phyloP scores from a whole-genome alignment of 768 basidiomycete genomes.

The Kwoniella heveanensis region DNA sequence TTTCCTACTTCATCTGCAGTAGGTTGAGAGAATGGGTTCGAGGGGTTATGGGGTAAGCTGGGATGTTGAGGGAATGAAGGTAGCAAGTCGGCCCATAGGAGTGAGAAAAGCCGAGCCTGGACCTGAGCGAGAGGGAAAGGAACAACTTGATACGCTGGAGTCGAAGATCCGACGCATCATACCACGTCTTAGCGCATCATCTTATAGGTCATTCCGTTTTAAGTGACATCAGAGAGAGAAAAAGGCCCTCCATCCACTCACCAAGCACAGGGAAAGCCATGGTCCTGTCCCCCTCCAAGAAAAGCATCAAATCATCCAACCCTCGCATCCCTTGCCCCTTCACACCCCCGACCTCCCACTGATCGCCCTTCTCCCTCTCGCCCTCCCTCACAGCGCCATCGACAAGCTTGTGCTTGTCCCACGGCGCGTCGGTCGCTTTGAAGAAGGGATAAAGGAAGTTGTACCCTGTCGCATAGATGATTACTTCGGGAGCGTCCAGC shows the following conservation, averaged over 20 bases:
- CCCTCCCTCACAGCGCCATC: conserved; percentile 24
- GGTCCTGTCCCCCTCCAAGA: conserved; percentile 53
- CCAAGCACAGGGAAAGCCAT: conserved; percentile 54
- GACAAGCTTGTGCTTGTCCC: conserved; percentile 29
- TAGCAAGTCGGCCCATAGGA: conserved; percentile 50
- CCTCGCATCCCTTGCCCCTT: conserved; percentile 49
- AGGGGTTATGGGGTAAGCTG: conserved; percentile 34
- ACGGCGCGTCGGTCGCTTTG: conserved; percentile 48
- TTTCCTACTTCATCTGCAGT: not conserved
- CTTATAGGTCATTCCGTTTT: no score
- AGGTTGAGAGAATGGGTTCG: conserved; percentile 37
- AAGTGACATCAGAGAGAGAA: no score
- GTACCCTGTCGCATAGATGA: conserved; percentile 59
- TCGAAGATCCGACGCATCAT: not conserved
- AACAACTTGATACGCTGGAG: conserved; percentile 59
- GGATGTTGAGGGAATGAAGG: conserved; percentile 41
- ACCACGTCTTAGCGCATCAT: no score
- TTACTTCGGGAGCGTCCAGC: conserved; percentile 46
- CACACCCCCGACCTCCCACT: conserved; percentile 40
- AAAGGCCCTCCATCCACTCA: conserved; percentile 28
- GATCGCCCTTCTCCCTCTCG: conserved; percentile 44
- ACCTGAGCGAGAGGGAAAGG: conserved; percentile 79
- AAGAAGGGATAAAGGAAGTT: conserved; percentile 55
- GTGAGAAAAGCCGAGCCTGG: conserved; percentile 63
- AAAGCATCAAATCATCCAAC: conserved; percentile 55